Conservation (phyloP, 306 rosid species). For the Glycyrrhiza uralensis region DNA sequence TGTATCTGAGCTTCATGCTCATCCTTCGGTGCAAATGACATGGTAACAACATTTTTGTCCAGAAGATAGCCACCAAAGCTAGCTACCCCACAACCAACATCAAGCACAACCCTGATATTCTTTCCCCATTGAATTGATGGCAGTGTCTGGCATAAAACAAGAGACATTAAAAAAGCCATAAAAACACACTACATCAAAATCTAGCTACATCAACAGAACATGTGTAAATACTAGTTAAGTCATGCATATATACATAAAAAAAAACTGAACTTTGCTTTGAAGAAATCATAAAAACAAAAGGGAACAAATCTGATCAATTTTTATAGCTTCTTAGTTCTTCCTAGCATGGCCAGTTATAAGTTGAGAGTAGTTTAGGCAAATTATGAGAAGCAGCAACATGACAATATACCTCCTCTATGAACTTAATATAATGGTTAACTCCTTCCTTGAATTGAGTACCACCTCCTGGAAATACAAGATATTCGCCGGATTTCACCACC, state of each 20-base stretch:
- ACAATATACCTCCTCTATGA: constrained; percentile 51
- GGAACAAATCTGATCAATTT: not conserved
- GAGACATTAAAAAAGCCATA: not conserved
- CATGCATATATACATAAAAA: not conserved
- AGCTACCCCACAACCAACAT: constrained; percentile 97
- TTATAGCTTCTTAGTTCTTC: not conserved
- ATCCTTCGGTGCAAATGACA: constrained; percentile 98
- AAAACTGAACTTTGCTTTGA: not conserved
- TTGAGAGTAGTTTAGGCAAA: not conserved
- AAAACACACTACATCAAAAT: not conserved
- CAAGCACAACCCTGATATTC: constrained; percentile 74
- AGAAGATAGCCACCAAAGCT: constrained; percentile 91
- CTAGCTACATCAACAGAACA: not conserved
- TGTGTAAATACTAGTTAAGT: not conserved
- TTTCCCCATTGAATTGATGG: constrained; percentile 70
- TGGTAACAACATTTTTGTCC: constrained; percentile 73
- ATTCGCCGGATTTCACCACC: constrained; percentile 65
- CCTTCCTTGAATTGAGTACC: constrained; percentile 90
- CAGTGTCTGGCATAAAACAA: constrained; percentile 44
- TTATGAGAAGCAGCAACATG: not conserved
- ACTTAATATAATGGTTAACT: constrained; percentile 51
- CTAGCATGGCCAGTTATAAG: not conserved
- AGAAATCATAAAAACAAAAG: not conserved
- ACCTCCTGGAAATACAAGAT: constrained; percentile 81
- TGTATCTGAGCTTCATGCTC: constrained; percentile 99